Percentiles rank a stretch among this genome's conserved stretches.
phyloP scores from a whole-genome alignment of 2,329 filamentous ascomycete species.

The Epichloe brachyelytri region DNA sequence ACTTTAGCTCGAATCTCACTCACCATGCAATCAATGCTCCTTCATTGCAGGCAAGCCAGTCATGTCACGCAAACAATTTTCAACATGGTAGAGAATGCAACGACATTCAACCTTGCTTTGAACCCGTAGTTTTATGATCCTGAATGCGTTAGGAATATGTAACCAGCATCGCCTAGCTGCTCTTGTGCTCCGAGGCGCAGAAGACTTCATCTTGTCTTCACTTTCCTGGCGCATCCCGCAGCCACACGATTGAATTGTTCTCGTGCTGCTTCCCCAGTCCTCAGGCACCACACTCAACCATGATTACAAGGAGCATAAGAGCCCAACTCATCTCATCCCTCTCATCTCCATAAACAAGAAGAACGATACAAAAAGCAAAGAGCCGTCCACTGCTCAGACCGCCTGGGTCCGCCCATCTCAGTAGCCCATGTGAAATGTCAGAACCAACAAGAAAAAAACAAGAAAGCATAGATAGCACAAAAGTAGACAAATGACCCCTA shows the following conservation, averaged over 20 bases:
- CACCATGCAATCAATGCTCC: too few species aligned
- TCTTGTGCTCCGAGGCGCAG: not conserved
- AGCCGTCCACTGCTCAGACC: slow-evolving; percentile 14
- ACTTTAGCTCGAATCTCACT: too few species aligned
- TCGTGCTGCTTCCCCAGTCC: not conserved
- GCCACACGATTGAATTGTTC: not conserved
- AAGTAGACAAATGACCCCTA: slow-evolving; percentile 11
- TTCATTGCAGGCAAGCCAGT: too few species aligned
- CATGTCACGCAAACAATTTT: not conserved
- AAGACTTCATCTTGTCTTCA: not conserved
- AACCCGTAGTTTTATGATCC: not conserved
- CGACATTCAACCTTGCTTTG: not conserved
- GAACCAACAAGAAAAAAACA: slow-evolving; percentile 6
- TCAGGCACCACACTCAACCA: not conserved
- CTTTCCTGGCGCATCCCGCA: not conserved
- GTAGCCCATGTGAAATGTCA: slow-evolving; percentile 1
- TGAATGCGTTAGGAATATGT: not conserved
- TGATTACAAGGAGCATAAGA: slow-evolving; percentile 5
- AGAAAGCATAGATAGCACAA: slow-evolving; percentile 10
- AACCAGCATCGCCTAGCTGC: not conserved
- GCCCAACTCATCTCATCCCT: slow-evolving; percentile 5
- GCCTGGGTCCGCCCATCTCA: slow-evolving; percentile 17
- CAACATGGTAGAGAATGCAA: not conserved
- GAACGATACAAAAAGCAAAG: not conserved
- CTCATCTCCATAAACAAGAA: not conserved